Evolutionary conservation across 2,329 filamentous ascomycete genomes (phyloP).

Genomic region (Lasiodiplodia citricola): DNA sequence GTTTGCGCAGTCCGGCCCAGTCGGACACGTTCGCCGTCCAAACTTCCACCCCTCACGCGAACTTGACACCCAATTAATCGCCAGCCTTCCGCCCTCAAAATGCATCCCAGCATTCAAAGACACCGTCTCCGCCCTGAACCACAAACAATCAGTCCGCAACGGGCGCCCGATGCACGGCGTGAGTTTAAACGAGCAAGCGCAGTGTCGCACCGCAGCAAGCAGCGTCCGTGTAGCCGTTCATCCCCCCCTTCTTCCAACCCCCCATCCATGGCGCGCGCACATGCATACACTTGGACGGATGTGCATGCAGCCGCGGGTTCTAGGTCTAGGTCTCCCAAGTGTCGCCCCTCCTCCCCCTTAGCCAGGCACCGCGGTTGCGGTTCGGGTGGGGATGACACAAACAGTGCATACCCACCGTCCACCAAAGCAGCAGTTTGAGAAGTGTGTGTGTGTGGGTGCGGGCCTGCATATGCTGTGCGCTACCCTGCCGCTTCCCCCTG

Average conservation of each 20-base stretch:
- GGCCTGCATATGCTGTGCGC: not conserved
- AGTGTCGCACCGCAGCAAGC: constrained; percentile 1
- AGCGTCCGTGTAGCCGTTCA: not conserved
- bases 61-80: not conserved
- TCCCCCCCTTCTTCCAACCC: not conserved
- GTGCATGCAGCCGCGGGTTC: not conserved
- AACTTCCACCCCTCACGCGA: not conserved
- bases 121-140: not conserved
- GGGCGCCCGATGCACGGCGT: not conserved
- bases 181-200: not conserved
- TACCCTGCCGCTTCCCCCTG: not conserved
- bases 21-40: not conserved
- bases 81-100: not conserved
- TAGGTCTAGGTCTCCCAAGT: not conserved
- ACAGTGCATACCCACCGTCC: not conserved
- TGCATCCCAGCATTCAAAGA: not conserved
- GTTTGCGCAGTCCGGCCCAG: not conserved
- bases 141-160: not conserved
- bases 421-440: not conserved
- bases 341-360: not conserved
- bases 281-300: not conserved
- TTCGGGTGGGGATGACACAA: not conserved
- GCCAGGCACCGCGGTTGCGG: constrained; percentile 4
- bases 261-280: not conserved
- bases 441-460: not conserved